Evolutionary conservation across 148 eudicot species (phyloP), one percentile per base, ranked within the genome.

Genomic region (Cornus suecica): DNA sequence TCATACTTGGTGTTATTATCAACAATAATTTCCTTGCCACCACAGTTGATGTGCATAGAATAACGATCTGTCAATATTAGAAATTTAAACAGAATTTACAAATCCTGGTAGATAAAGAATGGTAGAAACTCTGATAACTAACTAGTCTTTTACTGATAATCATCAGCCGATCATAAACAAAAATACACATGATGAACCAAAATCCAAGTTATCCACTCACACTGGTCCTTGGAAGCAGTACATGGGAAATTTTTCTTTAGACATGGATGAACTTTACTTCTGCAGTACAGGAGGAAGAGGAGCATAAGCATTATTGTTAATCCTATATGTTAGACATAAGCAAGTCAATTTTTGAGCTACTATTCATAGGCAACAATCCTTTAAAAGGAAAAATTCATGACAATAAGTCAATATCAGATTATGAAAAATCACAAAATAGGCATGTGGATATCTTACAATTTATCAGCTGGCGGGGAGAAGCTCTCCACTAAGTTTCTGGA

Each of bases 401-500:
- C n/a, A 32, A 56, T 56, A 52, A 65, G 5, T 71, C 34, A 66
- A 72, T 23, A 22, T 52, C 4, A 26, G 25, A 37, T 0, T 48
- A 2, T 8, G 13, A 15, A 34, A 28, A 71, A 26, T 65, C 45
- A 60, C 13, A 48, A 66, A 62, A 58, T 23, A 73, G 30, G 26
- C 8, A 15, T 63, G 56, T 37, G 27, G 29, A 79, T 6, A 37
- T 69, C 90, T 87, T 87, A 87, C 90, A 65, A 4, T 71, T 79
- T 79, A 51, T 74, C 66, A 7, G 74, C 69, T 23, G 84, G 74
- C 45, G 87, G 66, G 31, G 90, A 83, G 63, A 75, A 85, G 84
- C 87, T 87, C 83, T 87, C 90, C 68, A 87, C 88, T 73, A 87
- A 69, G 79, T 87, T 87, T 77, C 90, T 87, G 86, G 26, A 72